Percentiles rank a stretch among this genome's conserved stretches.
Evolutionary conservation across 495 filamentous ascomycete species (phyloP).

Genomic region (Podospora bellae-mahoneyi): DNA sequence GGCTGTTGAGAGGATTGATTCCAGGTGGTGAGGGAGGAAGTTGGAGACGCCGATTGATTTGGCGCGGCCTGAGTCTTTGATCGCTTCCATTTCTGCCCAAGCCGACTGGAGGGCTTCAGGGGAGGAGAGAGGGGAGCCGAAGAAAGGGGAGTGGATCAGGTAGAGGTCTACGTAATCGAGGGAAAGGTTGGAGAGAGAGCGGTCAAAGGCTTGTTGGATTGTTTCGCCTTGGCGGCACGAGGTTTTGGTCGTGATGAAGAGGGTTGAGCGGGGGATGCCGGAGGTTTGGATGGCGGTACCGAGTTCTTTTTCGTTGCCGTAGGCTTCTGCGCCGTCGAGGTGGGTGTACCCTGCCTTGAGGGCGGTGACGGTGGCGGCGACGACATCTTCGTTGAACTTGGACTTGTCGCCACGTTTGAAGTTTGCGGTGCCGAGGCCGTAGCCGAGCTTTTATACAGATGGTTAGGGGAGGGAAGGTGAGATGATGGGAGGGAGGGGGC

Average conservation of each 20-base stretch:
- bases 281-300: conserved; percentile 70
- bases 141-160: conserved; percentile 76
- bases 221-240: conserved; percentile 54
- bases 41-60: conserved; percentile 84
- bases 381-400: conserved; percentile 48
- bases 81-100: conserved; percentile 75
- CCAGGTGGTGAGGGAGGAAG: conserved; percentile 64
- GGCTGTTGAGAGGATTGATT: conserved; percentile 63
- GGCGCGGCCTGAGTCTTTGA: conserved; percentile 66
- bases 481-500: conserved; percentile 21
- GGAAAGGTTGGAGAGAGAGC: conserved; percentile 69
- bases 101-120: conserved; percentile 62
- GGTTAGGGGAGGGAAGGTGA: background rate
- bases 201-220: conserved; percentile 61
- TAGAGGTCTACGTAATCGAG: conserved; percentile 84
- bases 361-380: conserved; percentile 63
- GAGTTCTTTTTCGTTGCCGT: conserved; percentile 75
- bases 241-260: conserved; percentile 76
- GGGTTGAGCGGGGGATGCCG: conserved; percentile 59
- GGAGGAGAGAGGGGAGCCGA: conserved; percentile 47
- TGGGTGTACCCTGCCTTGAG: conserved; percentile 70
- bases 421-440: conserved; percentile 58
- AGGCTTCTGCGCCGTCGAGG: conserved; percentile 81
- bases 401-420: conserved; percentile 33
- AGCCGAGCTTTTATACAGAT: conserved; percentile 51